Evolutionary conservation across 441 rosid genomes (phyloP), one percentile per base, ranked within the genome.

Genomic region (Corymbia calophylla): DNA sequence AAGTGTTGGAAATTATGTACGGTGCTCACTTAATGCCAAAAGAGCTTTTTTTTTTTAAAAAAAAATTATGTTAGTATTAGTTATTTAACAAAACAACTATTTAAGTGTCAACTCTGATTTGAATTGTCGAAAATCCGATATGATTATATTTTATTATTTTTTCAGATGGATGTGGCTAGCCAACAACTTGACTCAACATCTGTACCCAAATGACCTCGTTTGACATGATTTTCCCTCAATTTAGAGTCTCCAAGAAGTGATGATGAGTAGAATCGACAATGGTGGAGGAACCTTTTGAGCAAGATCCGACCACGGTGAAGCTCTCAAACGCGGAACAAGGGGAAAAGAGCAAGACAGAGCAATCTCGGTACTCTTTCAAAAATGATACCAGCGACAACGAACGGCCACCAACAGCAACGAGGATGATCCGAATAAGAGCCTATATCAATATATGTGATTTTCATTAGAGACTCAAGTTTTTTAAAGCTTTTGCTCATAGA

Each of bases 21-120:
- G 13, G 1, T 6, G 0, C 0, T 9, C 62, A 23, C 13, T 56
- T 23, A 56, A 1, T 56, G 5, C 25, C 11, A 56, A 56, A 56
- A 23, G 1, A 39, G 44, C 4, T 35, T 56, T 56, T 2, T 56
- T 48, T 56, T 56, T 56, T 2, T 4, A 35, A 35, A 35, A 35
- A 35, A 35, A 2, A 1, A 56, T 19, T 4, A 56, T 5, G 23
- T 23, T 4, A 27, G 29, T 56, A 3, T 9, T 12, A 56, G 6
- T 56, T 56, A 12, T 56, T 56, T 56, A 56, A 56, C 21, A 4
- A 56, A 56, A 56, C 0, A 5, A 56, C 25, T 29, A 56, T 12
- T 0, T 56, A 56, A 23, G 29, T 56, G 6, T 2, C 62, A 4
- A 56, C 0, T 56, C 0, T 56, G 0, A 56, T 56, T 0, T 56